phyloP scores from a whole-genome alignment of 441 rosid genomes.

The Melastoma candidum region DNA sequence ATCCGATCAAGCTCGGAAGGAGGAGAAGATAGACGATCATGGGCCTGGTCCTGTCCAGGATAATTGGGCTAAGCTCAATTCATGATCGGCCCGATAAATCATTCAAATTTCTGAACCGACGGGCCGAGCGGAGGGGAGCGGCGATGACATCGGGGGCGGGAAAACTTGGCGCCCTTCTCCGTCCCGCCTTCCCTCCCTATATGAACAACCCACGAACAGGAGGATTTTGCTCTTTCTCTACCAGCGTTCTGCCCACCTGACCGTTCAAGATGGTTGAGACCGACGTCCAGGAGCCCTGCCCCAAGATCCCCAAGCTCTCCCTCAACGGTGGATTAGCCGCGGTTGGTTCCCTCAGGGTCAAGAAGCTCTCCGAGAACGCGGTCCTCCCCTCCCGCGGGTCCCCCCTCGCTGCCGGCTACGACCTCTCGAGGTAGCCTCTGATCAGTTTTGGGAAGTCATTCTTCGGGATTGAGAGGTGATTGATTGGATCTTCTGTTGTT shows the following conservation, averaged over 20 bases:
- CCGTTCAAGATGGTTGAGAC: constrained; percentile 3
- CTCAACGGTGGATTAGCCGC: constrained; percentile 20
- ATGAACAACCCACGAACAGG: background rate
- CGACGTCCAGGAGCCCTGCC: constrained; percentile 24
- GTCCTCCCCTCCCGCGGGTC: constrained; percentile 67
- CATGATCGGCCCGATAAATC: too few relatives aligned
- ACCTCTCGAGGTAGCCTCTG: constrained; percentile 52
- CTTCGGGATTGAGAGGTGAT: background rate
- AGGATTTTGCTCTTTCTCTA: background rate
- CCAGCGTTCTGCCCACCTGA: background rate
- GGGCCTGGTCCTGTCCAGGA: too few relatives aligned
- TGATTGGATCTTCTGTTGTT: background rate
- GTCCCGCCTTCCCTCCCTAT: constrained; percentile 6
- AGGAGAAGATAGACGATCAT: too few relatives aligned
- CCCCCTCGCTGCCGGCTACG: constrained; percentile 72
- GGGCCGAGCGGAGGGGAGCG: too few relatives aligned
- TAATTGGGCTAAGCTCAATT: too few relatives aligned
- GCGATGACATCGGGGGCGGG: constrained; percentile 4
- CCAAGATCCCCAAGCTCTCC: constrained; percentile 43
- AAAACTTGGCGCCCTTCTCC: constrained; percentile 9
- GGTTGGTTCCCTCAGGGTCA: constrained; percentile 36
- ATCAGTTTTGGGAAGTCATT: background rate
- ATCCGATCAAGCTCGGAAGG: too few relatives aligned
- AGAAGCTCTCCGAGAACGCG: constrained; percentile 70
- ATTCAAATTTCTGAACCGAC: too few relatives aligned